Evolutionary conservation across 1,284 basidiomycete genomes (phyloP), one percentile per base, ranked within the genome.

Genomic region (Cutaneotrichosporon cavernicola): DNA sequence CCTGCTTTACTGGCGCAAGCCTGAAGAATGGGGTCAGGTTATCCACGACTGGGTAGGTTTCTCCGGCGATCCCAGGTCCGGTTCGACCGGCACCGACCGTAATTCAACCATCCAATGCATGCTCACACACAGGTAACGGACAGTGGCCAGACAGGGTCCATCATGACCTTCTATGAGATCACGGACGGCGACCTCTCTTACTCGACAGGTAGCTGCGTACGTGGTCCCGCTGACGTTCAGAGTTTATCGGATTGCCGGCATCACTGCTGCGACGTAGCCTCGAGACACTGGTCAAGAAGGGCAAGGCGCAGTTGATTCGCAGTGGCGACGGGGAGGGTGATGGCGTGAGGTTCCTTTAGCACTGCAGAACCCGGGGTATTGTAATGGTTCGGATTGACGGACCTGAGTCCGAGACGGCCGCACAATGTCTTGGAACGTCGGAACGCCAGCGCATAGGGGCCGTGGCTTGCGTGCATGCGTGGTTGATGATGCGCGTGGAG

Each of bases 81-180:
- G 5, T 18, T 16, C 5, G 40, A 13, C 14, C 10, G 40, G 14
- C 21, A 2, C 2, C 26, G 26, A 32, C 51, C 22, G 26, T 18
- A 14, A 34, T 34, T 50, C 49, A 11, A 11, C 22, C 8, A 13
- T 9, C 34, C 49, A 10, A 26, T 26, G 26, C 51, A 52, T 26
- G 32, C 55, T 58, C 16, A 61, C 56, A 34, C 14, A 2, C 67
- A 84, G 82, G 73, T 83, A 36, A 77, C 77, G n/a, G 80, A 81
- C 18, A 84, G 82, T 31, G 84, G 84, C 0, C 78, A 84, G 66
- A 82, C 78, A 31, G 78, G 80, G 47, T 80, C 78, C 36, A 84
- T 85, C 71, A 79, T 85, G 79, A 85, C 84, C 0, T 81, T 85
- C 57, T 84, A 83, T 68, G 84, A 85, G 70, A 73, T 85, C 22